A percentile compares a stretch with the other conserved stretches of the same genome.
Evolutionary conservation across 2,329 filamentous ascomycete genomes (phyloP).

Genomic region (Lecanoromycetidae sp.): DNA sequence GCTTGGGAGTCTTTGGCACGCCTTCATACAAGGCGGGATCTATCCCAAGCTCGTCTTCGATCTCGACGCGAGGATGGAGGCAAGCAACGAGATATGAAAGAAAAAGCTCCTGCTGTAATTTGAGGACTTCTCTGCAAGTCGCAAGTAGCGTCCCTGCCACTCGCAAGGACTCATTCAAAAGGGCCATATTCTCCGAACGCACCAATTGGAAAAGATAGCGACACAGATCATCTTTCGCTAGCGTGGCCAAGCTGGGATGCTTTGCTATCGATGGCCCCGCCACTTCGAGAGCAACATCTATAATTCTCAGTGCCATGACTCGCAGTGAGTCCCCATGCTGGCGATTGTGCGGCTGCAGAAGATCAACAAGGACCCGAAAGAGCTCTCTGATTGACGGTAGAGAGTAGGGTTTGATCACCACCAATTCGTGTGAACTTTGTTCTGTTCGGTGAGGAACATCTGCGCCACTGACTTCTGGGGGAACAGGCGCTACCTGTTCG

Average conservation of each 20-base stretch:
- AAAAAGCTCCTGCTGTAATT: slow-evolving; percentile 93
- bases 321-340: slow-evolving; percentile 91
- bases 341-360: slow-evolving; percentile 83
- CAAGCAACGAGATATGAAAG: slow-evolving; percentile 89
- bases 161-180: slow-evolving; percentile 81
- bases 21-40: slow-evolving; percentile 85
- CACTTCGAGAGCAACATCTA: slow-evolving; percentile 93
- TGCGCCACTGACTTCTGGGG: slow-evolving; percentile 8
- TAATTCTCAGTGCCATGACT: slow-evolving; percentile 93
- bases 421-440: slow-evolving; percentile 33
- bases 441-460: slow-evolving; percentile 8
- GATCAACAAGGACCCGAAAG: slow-evolving; percentile 83
- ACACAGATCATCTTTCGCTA: slow-evolving; percentile 88
- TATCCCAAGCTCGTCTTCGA: slow-evolving; percentile 79
- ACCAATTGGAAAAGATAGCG: slow-evolving; percentile 93
- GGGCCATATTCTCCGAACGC: slow-evolving; percentile 88
- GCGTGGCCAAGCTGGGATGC: slow-evolving; percentile 72
- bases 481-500: not conserved
- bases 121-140: slow-evolving; percentile 80
- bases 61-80: slow-evolving; percentile 84
- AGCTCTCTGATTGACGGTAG: slow-evolving; percentile 88
- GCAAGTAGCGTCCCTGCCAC: slow-evolving; percentile 84
- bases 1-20: slow-evolving; percentile 79
- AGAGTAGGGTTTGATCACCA: slow-evolving; percentile 73
- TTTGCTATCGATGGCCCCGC: slow-evolving; percentile 88